Base-by-base conservation (phyloP, 2,329 filamentous ascomycete genomes). In the Colletotrichum sp. region DNA sequence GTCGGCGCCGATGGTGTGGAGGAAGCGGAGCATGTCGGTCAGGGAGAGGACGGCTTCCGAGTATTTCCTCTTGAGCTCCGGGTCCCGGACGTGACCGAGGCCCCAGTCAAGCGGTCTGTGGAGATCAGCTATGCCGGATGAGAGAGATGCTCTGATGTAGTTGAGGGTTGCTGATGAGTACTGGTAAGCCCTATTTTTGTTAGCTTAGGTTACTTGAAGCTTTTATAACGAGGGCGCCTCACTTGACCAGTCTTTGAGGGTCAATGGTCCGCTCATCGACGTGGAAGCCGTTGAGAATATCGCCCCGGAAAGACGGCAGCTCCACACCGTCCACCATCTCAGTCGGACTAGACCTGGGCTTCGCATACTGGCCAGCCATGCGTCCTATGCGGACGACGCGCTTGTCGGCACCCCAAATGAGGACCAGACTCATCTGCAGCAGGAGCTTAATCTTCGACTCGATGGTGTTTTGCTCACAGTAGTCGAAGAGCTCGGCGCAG, bases 291-390 rank as follows among this genome's bases (percentile, higher is more conserved):
- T 99, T 99, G 78, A 99, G 89, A 77, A 99, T 99, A 80, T 99
- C 97, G 18, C 97, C 97, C 68, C 97, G 91, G 89, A 99, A 99
- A 57, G 95, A 97, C 6, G 95, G 95, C 71, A 98, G 94, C 81
- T 95, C 92, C 76, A 92, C 91, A 68, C 96, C 96, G 78, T 98
- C 89, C 67, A 98, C 88, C 3, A 92, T 90, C 87, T 99, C 97
- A 49, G 92, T 96, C 0, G 96, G 95, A 80, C 94, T 98, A 6
- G 95, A 98, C 72, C 97, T 90, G 4, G 96, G 97, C 87, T 99
- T 99, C 34, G 97, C 97, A 82, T 98, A 99, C 88, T 99, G 97
- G 5, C 97, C 97, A 15, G 97, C 97, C 93, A 99, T 98, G 76
- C 97, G 93, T 18, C 95, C 97, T 81, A 99, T 98, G 79, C 97